phyloP scores from a whole-genome alignment of 2,329 filamentous ascomycete genomes.

The Aspergillus luchuensis region DNA sequence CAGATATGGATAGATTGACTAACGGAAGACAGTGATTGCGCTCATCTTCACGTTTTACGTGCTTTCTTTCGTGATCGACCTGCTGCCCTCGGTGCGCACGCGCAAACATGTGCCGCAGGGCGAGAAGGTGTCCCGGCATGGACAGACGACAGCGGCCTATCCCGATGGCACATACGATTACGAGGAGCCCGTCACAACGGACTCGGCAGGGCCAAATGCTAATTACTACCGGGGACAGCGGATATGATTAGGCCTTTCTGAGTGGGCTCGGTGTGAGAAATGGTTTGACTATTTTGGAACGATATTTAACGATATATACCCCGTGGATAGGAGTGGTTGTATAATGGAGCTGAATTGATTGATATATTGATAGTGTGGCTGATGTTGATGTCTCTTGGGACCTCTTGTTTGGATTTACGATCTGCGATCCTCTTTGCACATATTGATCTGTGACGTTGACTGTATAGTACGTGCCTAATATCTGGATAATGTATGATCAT shows the following conservation, averaged over 20 bases:
- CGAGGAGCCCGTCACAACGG: constrained; percentile 42
- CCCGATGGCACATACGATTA: constrained; percentile 23
- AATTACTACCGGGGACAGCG: constrained; percentile 35
- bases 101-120: constrained; percentile 52
- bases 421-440: no score
- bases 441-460: no score
- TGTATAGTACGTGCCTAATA: no score
- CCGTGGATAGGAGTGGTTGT: neutral
- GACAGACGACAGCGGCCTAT: constrained; percentile 10
- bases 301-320: constrained; percentile 4
- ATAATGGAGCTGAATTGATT: neutral
- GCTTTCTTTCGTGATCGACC: constrained; percentile 82
- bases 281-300: neutral
- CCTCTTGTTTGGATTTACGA: no score
- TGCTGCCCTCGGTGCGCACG: constrained; percentile 73
- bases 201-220: constrained; percentile 38
- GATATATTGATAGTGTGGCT: no score
- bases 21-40: constrained; percentile 57
- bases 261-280: constrained; percentile 1
- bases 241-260: constrained; percentile 16
- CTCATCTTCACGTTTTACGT: constrained; percentile 88
- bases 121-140: constrained; percentile 33
- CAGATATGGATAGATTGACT: neutral
- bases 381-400: no score
- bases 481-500: no score